phyloP scores from a whole-genome alignment of 148 eudicot species.

The Amaranthus palmeri region DNA sequence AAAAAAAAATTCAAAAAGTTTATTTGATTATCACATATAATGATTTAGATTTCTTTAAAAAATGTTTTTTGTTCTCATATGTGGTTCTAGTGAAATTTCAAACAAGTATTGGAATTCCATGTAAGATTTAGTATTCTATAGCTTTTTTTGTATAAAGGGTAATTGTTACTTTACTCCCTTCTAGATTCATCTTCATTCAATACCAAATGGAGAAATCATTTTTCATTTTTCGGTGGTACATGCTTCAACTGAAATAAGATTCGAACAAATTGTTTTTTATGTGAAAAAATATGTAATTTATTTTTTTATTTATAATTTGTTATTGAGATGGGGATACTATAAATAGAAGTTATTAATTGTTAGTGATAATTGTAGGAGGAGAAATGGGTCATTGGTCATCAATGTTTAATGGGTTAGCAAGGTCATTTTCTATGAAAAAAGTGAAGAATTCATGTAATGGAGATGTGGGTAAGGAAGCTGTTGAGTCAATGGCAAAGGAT shows the following conservation, averaged over 20 bases:
- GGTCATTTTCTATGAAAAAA: conserved; percentile 52
- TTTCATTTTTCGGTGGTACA: conserved; percentile 16
- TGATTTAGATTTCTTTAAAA: background rate
- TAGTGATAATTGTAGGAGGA: conserved; percentile 17
- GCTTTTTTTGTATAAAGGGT: conserved; percentile 14
- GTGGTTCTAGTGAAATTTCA: conserved; percentile 18
- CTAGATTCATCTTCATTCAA: conserved; percentile 22
- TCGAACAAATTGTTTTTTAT: no score
- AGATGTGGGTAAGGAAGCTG: conserved; percentile 57
- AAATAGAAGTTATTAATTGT: background rate
- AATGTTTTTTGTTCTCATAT: background rate
- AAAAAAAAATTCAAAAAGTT: conserved; percentile 11
- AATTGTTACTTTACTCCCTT: conserved; percentile 17
- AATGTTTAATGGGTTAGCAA: conserved; percentile 79
- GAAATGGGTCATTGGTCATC: conserved; percentile 79
- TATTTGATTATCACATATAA: conserved; percentile 14
- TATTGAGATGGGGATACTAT: background rate
- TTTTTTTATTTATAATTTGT: background rate
- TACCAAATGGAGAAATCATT: background rate
- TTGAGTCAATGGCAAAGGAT: conserved; percentile 55
- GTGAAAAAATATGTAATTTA: background rate
- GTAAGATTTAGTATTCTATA: conserved; percentile 35
- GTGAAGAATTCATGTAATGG: conserved; percentile 40
- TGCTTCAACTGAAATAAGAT: background rate
- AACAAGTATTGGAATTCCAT: conserved; percentile 44